Conservation (phyloP, 2,329 filamentous ascomycete species). For the Alternaria gansuensis region DNA sequence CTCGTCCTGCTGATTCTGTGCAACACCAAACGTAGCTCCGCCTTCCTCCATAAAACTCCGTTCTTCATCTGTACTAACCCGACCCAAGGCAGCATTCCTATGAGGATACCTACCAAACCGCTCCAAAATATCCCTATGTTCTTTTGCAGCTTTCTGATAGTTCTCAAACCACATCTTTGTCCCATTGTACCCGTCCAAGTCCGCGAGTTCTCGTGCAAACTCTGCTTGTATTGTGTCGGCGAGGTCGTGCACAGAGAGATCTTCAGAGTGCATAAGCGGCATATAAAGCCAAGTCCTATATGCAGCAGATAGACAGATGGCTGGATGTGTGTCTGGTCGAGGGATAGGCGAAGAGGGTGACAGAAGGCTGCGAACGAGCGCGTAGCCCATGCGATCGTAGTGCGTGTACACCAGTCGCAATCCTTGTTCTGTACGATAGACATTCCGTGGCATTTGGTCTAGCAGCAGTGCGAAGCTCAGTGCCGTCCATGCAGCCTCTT, state of each 20-base stretch:
- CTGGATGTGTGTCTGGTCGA: constrained; percentile 44
- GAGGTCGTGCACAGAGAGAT: constrained; percentile 57
- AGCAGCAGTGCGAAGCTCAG: constrained; percentile 66
- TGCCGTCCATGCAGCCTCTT: constrained; percentile 47
- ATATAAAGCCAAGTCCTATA: constrained; percentile 67
- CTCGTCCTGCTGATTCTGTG: constrained; percentile 20
- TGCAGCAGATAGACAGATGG: constrained; percentile 42
- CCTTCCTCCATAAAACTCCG: constrained; percentile 59
- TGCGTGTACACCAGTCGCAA: constrained; percentile 61
- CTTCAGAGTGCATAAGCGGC: constrained; percentile 68
- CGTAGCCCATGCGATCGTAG: constrained; percentile 65
- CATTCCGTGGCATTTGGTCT: constrained; percentile 71
- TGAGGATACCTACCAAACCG: constrained; percentile 69
- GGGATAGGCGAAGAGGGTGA: constrained; percentile 29
- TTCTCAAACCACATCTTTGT: constrained; percentile 44
- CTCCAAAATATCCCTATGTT: constrained; percentile 62
- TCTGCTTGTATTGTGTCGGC: constrained; percentile 46
- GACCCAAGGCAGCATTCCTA: constrained; percentile 62
- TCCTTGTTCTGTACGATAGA: constrained; percentile 60
- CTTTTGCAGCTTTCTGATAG: constrained; percentile 53
- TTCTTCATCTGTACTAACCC: constrained; percentile 62
- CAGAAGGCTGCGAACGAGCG: constrained; percentile 55
- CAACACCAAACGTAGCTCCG: constrained; percentile 55
- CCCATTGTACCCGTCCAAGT: constrained; percentile 36
- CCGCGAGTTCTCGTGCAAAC: constrained; percentile 48